Evolutionary conservation across 2,329 filamentous ascomycete species (phyloP), one percentile per base, ranked within the genome.

Genomic region (Lithohypha guttulata): DNA sequence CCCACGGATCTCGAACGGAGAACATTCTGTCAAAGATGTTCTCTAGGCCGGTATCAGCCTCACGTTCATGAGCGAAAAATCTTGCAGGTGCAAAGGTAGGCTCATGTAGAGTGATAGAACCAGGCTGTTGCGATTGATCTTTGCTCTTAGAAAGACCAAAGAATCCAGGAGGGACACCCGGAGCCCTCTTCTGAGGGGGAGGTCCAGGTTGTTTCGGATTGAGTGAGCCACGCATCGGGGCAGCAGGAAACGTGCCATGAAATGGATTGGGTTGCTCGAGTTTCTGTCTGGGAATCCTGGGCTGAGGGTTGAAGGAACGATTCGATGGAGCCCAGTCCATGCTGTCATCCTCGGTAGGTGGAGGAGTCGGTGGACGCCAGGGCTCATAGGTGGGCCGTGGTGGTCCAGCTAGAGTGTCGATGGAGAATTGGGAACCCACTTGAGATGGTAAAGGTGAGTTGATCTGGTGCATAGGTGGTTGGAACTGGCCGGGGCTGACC

Each of bases 261-360:
- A 68, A 68, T n/a, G 64, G 62, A 28, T 55, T 56, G 9, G 61
- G 59, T 4, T 53, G 55, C 10, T 55, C 48, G 20, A 57, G 53
- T 17, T 46, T 52, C 31, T 51, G 51, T 28, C 57, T 51, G 29
- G 55, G 53, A 25, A 53, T 51, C 31, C 46, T 46, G 9, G 42
- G 42, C 18, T 42, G 40, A 15, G 49, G 47, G 17, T 42, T 27
- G 28, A 51, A 50, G 6, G 22, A 23, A 10, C 35, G 42, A 27
- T 62, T 57, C 23, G 64, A 63, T n/a, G 66, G 66, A 22, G 62
- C 64, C 66, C 66, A 70, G 43, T 70, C 66, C 66, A 70, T 69
- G 28, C 57, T 57, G 43, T 67, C 64, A 15, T 49, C 47, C 23
- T 55, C 52, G 18, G 49, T 43, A n/a, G n/a, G n/a, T 9, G 50